Evolutionary conservation across 768 basidiomycete genomes (phyloP).

Genomic region (Boletus pseudo-olivaceus): DNA sequence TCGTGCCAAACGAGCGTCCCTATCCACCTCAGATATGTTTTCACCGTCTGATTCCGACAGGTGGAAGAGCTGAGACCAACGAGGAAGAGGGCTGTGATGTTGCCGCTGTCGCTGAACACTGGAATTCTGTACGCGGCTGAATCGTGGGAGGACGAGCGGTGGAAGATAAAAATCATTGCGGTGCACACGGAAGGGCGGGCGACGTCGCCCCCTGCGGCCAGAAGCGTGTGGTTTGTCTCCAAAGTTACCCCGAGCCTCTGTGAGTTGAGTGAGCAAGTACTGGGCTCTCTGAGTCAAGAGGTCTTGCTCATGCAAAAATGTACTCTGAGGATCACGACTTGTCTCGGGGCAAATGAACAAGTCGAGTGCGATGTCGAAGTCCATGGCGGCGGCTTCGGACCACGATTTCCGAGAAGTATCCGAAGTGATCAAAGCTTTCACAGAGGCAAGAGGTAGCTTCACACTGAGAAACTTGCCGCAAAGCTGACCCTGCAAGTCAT

Average conservation of each 20-base stretch:
- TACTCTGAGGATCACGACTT: conserved; percentile 51
- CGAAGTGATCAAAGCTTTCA: conserved; percentile 50
- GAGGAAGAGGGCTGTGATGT: conserved; percentile 6
- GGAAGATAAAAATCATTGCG: conserved; percentile 52
- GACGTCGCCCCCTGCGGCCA: conserved; percentile 1
- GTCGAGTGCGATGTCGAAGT: conserved; percentile 59
- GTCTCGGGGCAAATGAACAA: conserved; percentile 61
- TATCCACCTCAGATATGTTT: conserved; percentile 58
- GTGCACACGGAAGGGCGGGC: conserved; percentile 27
- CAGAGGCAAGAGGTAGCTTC: conserved; percentile 46
- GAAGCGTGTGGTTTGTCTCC: neutral
- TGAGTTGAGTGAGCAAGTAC: conserved; percentile 43
- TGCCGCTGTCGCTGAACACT: conserved; percentile 7
- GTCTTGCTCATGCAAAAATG: conserved; percentile 74
- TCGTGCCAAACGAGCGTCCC: conserved; percentile 72
- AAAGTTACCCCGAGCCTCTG: conserved; percentile 14
- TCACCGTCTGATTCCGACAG: conserved; percentile 66
- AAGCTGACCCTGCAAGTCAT: conserved; percentile 67
- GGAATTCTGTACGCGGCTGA: conserved; percentile 5
- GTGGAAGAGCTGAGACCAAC: conserved; percentile 24
- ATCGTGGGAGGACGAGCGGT: conserved; percentile 32
- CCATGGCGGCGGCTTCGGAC: conserved; percentile 60
- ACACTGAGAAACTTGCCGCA: conserved; percentile 65
- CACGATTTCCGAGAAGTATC: conserved; percentile 44
- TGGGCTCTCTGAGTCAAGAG: conserved; percentile 58